phyloP scores from a whole-genome alignment of 768 basidiomycete genomes.

The Mycena venus region DNA sequence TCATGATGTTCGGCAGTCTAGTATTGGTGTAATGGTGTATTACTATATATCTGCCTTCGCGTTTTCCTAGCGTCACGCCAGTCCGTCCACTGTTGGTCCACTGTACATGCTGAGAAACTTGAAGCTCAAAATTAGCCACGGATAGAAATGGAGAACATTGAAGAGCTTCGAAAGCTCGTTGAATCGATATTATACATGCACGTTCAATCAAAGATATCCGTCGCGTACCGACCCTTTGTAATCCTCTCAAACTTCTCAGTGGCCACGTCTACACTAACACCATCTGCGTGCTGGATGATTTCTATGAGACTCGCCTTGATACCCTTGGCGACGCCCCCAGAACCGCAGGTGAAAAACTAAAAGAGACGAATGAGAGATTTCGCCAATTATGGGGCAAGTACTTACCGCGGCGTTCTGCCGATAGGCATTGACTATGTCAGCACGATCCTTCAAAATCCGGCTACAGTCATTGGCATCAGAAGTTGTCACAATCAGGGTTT shows the following conservation, averaged over 20 bases:
- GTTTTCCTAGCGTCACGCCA: too few species aligned
- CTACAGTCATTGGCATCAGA: not conserved
- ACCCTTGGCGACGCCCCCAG: slow-evolving; percentile 51
- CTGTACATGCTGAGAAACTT: too few species aligned
- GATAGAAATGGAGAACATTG: too few species aligned
- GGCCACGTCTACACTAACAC: slow-evolving; percentile 42
- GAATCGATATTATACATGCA: too few species aligned
- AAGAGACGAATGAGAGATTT: not conserved
- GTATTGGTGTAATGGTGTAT: too few species aligned
- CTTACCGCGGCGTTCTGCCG: slow-evolving; percentile 49
- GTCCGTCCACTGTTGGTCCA: too few species aligned
- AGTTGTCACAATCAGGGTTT: not conserved
- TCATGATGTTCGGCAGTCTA: too few species aligned
- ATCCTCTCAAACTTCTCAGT: slow-evolving; percentile 45
- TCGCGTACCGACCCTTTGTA: slow-evolving; percentile 57
- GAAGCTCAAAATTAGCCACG: too few species aligned
- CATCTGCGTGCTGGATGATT: slow-evolving; percentile 46
- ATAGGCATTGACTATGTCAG: slow-evolving; percentile 45
- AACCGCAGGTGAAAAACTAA: slow-evolving; percentile 60
- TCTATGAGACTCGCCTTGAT: slow-evolving; percentile 52
- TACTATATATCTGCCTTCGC: too few species aligned
- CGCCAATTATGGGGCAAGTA: not conserved
- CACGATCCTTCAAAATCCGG: slow-evolving; percentile 37
- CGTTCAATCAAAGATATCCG: slow-evolving; percentile 59
- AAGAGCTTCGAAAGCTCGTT: too few species aligned